These are phyloP conservation scores for Trichopus zeylanicus DNA, from an alignment of 116 monocot species.

Conservation along the genomic window DNA sequence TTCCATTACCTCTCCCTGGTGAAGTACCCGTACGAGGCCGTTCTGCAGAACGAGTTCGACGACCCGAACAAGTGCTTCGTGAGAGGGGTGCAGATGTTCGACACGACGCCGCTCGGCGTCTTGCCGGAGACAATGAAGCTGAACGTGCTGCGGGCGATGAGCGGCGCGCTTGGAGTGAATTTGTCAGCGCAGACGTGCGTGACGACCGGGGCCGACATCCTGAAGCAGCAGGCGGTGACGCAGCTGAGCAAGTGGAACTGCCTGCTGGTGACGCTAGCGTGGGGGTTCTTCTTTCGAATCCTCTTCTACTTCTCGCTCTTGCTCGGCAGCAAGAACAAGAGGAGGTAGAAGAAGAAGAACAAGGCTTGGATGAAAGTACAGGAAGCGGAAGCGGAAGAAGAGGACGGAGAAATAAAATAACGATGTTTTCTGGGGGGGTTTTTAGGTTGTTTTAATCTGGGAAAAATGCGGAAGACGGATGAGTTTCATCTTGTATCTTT, in stretches of 20 bases:
- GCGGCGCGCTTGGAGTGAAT: constrained; percentile 26
- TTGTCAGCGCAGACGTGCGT: constrained; percentile 37
- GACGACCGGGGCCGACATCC: constrained; percentile 35
- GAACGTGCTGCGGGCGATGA: constrained; percentile 36
- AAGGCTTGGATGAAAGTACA: too few species aligned
- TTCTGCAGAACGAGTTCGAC: constrained; percentile 56
- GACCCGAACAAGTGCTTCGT: constrained; percentile 38
- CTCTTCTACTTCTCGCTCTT: constrained; percentile 61
- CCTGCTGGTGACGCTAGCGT: constrained; percentile 43
- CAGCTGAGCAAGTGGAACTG: constrained; percentile 64
- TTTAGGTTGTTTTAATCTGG: too few species aligned
- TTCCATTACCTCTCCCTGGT: constrained; percentile 72
- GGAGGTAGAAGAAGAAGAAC: constrained; percentile 24
- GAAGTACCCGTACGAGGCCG: constrained; percentile 67
- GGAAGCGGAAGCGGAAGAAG: too few species aligned
- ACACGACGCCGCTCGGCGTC: constrained; percentile 29
- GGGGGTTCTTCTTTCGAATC: constrained; percentile 75
- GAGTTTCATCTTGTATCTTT: too few species aligned
- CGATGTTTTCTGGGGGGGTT: too few species aligned
- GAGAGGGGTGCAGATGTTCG: constrained; percentile 52
- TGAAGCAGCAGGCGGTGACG: constrained; percentile 40
- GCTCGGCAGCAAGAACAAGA: constrained; percentile 69
- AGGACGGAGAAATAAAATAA: not conserved
- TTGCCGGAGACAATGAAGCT: constrained; percentile 26
- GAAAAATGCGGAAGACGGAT: too few species aligned